phyloP scores from a whole-genome alignment of 2,329 filamentous ascomycete species.

The Penicillium hesseltinei region DNA sequence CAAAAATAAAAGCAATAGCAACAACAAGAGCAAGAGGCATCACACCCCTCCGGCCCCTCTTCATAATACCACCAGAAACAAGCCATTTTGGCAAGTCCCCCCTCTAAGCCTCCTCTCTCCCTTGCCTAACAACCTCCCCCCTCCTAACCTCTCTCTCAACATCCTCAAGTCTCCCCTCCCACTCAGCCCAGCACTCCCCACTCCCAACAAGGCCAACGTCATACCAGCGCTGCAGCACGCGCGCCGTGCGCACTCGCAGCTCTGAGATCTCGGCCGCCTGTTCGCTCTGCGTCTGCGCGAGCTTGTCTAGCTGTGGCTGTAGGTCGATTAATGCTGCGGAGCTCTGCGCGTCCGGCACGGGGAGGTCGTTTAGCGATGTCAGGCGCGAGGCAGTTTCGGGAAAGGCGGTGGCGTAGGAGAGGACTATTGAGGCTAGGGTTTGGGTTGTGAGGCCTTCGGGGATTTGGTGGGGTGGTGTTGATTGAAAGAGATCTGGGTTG shows the following conservation, averaged over 20 bases:
- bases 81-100: constrained; percentile 6
- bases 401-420: constrained; percentile 47
- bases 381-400: constrained; percentile 49
- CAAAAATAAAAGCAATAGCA: background rate
- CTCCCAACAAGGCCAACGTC: constrained; percentile 67
- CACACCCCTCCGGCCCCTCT: background rate
- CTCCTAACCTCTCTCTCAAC: constrained; percentile 66
- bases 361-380: constrained; percentile 49
- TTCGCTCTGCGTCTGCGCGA: constrained; percentile 37
- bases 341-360: constrained; percentile 43
- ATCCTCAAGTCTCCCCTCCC: constrained; percentile 65
- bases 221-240: constrained; percentile 68
- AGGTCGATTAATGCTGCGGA: constrained; percentile 45
- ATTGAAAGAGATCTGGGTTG: constrained; percentile 44
- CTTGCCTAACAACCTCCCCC: constrained; percentile 57
- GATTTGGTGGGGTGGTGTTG: constrained; percentile 32
- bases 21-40: background rate
- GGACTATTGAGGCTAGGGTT: constrained; percentile 42
- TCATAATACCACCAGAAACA: background rate
- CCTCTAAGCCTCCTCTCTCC: constrained; percentile 46
- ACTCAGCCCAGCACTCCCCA: constrained; percentile 67
- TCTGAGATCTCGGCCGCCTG: constrained; percentile 43
- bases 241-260: constrained; percentile 44
- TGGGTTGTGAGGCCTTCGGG: constrained; percentile 38
- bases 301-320: constrained; percentile 41